These are phyloP conservation scores for Pleurotus djamor DNA, from an alignment of 768 basidiomycete genomes.

Conservation along the genomic window DNA sequence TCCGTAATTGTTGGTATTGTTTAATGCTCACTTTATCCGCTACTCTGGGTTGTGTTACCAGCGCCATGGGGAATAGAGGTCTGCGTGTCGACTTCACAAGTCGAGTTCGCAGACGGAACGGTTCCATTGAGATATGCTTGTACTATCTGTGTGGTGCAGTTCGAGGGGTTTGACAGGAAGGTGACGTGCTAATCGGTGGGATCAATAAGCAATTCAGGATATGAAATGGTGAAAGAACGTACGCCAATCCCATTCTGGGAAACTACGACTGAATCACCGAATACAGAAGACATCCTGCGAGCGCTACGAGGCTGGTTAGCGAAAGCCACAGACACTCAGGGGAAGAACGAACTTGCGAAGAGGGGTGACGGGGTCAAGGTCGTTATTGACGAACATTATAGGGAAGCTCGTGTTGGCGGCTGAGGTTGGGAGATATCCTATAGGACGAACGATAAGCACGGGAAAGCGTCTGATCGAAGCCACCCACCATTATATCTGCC, in stretches of 20 bases:
- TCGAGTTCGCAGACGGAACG: constrained; percentile 21
- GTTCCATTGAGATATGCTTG: constrained; percentile 38
- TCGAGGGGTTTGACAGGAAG: constrained; percentile 12
- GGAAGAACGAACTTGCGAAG: not conserved
- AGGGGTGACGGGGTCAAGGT: constrained; percentile 18
- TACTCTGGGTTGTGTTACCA: not conserved
- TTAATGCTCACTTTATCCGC: not conserved
- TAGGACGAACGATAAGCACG: not conserved
- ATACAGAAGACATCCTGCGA: constrained; percentile 32
- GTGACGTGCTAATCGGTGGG: constrained; percentile 13
- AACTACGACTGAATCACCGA: constrained; percentile 34
- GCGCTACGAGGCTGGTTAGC: constrained; percentile 22
- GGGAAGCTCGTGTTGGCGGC: constrained; percentile 34
- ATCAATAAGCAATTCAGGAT: not conserved
- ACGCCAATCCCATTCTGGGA: constrained; percentile 40
- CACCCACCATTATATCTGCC: not conserved
- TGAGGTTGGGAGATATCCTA: constrained; percentile 18
- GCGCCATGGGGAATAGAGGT: not conserved
- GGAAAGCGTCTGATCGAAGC: not conserved
- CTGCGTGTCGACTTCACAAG: not conserved
- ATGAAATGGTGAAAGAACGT: constrained; percentile 6
- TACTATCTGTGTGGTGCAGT: constrained; percentile 24
- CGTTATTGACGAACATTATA: constrained; percentile 37
- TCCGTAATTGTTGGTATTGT: too few relatives aligned
- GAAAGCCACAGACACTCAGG: not conserved